Percentiles rank a stretch among this genome's conserved stretches.
phyloP scores from a whole-genome alignment of 2,329 filamentous ascomycete species.

The Clonostachys chloroleuca region DNA sequence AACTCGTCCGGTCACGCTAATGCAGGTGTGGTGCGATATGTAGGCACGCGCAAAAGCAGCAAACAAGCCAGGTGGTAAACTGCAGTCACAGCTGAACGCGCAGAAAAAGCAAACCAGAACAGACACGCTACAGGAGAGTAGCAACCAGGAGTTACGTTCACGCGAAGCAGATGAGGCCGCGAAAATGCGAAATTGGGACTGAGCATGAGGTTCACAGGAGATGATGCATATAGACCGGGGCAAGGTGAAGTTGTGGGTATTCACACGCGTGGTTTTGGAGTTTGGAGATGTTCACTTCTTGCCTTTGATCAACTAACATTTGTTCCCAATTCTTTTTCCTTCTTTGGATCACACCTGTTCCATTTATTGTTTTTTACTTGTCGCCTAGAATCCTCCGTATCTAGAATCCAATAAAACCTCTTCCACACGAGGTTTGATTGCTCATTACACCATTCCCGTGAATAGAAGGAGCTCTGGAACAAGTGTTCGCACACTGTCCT shows the following conservation, averaged over 20 bases:
- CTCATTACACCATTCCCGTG: too few relatives aligned
- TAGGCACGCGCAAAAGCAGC: conserved; percentile 64
- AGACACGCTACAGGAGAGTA: conserved; percentile 64
- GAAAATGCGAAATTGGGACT: conserved; percentile 27
- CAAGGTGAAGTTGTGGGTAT: background rate
- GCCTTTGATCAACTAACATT: too few relatives aligned
- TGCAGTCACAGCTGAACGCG: conserved; percentile 65
- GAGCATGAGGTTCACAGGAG: background rate
- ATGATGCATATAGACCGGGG: background rate
- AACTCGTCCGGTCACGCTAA: conserved; percentile 2
- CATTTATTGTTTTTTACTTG: too few relatives aligned
- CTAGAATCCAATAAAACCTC: too few relatives aligned
- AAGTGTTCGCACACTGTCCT: too few relatives aligned
- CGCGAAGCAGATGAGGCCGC: conserved; percentile 63
- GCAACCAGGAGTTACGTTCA: conserved; percentile 58
- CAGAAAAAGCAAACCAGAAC: conserved; percentile 71
- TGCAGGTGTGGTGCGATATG: background rate
- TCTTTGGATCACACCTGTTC: too few relatives aligned
- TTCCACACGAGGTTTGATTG: too few relatives aligned
- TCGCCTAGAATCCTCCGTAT: too few relatives aligned
- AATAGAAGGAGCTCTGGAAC: background rate
- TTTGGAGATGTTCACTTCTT: background rate
- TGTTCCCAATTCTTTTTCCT: too few relatives aligned
- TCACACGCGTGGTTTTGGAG: background rate
- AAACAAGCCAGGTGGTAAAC: conserved; percentile 59